These are phyloP conservation scores for Fragaria vesca DNA, from an alignment of 306 rosid species.

Conservation along the genomic window DNA sequence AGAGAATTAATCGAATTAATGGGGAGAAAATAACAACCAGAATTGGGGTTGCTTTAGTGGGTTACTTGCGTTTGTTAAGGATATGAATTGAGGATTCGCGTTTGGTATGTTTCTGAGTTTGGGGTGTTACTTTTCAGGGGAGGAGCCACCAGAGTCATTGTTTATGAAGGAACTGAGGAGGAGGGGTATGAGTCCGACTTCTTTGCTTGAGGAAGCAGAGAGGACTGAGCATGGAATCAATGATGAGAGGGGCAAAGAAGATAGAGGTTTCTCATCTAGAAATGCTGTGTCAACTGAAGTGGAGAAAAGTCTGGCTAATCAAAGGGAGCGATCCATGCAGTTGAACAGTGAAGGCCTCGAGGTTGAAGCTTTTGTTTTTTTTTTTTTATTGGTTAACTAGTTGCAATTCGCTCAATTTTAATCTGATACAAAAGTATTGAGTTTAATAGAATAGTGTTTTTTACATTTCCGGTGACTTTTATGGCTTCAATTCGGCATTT, in stretches of 20 bases:
- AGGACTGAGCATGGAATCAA: slow-evolving; percentile 50
- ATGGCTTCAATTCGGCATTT: background rate
- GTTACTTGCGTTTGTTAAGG: background rate
- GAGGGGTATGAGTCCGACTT: slow-evolving; percentile 93
- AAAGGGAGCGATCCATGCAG: slow-evolving; percentile 87
- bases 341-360: slow-evolving; percentile 98
- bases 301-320: slow-evolving; percentile 73
- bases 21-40: background rate
- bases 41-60: background rate
- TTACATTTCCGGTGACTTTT: background rate
- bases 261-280: slow-evolving; percentile 50
- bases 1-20: too few relatives aligned
- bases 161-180: slow-evolving; percentile 91
- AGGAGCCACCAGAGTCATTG: slow-evolving; percentile 90
- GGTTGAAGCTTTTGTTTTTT: slow-evolving; percentile 43
- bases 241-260: slow-evolving; percentile 62
- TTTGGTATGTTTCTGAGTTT: slow-evolving; percentile 24
- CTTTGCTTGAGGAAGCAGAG: slow-evolving; percentile 79
- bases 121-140: slow-evolving; percentile 48
- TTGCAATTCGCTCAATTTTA: background rate
- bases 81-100: background rate
- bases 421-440: background rate
- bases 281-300: slow-evolving; percentile 70
- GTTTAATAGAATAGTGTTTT: background rate
- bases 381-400: slow-evolving; percentile 14